Evolutionary conservation across 1,139 yeast genomes (phyloP), one percentile per base, ranked within the genome.

Genomic region (Yamadazyma sp.): DNA sequence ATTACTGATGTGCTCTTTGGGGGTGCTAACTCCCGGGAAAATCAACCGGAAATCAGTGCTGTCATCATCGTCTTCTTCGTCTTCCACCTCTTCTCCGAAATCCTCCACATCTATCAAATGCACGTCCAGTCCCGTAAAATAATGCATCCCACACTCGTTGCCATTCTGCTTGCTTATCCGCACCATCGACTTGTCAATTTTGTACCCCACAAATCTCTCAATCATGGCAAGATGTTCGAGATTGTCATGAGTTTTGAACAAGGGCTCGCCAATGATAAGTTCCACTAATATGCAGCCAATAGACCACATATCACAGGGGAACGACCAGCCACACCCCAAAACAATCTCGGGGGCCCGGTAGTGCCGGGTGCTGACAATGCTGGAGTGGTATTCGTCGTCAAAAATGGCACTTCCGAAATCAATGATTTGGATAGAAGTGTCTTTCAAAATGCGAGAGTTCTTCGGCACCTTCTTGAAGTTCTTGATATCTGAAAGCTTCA

Each of bases 271-370:
- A 22, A 95, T 87, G 36, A 87, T 82, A 37, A 94, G 66, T 62
- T 94, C 98, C 10, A 89, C 90, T 31, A 94, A 66, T 12, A 94
- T 89, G 59, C 98, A 90, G 1, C 97, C 99, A 40, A 92, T 75
- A 1, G 96, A 87, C 99, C 98, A 94, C 64, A 92, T 70, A 61
- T 94, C 99, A 61, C 98, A 92, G 1, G 90, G 88, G 48, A 75
- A 83, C 3, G 88, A 80, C 92, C 98, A 94, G 27, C 97, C 97
- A 25, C 80, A 74, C 1, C 97, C 97, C 27, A 94, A 65, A 2
- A 92, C 90, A 48, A 94, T 89, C 59, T 94, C 99, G 0, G 98
- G 98, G 0, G 98, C 98, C 41, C 99, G 71, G 62, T 94, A 94
- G 62, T 94, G 98, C 40, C 99, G 73, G 2, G 98, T 92, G 11